Evolutionary conservation across 805 yeast species (phyloP).

Genomic region (Metschnikowia santaceciliae): DNA sequence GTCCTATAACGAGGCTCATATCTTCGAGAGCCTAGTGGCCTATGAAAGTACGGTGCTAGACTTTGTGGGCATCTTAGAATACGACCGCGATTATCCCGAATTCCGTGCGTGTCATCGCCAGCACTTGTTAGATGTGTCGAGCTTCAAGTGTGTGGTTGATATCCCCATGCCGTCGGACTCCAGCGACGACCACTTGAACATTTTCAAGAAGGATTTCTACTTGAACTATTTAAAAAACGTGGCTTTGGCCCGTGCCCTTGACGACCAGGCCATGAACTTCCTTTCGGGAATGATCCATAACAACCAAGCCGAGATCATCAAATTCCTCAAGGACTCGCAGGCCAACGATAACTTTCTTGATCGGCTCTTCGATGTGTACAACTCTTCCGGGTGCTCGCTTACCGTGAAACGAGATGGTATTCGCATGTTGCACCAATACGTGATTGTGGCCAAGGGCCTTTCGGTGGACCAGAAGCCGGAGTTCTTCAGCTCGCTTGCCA

Average conservation of each 20-base stretch:
- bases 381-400: slow-evolving; percentile 15
- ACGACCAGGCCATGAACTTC: slow-evolving; percentile 70
- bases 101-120: slow-evolving; percentile 77
- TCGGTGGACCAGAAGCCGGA: slow-evolving; percentile 58
- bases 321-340: slow-evolving; percentile 48
- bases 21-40: slow-evolving; percentile 32
- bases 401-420: slow-evolving; percentile 60
- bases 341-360: slow-evolving; percentile 44
- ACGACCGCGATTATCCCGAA: slow-evolving; percentile 82
- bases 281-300: slow-evolving; percentile 63
- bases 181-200: slow-evolving; percentile 37
- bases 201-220: slow-evolving; percentile 72
- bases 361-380: slow-evolving; percentile 57
- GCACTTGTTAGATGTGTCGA: slow-evolving; percentile 51
- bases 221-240: slow-evolving; percentile 83
- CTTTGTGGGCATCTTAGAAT: slow-evolving; percentile 75
- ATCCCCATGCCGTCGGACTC: slow-evolving; percentile 45
- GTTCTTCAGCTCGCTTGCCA: slow-evolving; percentile 61
- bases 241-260: slow-evolving; percentile 74
- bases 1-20: slow-evolving; percentile 58
- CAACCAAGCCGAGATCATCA: slow-evolving; percentile 66
- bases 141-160: slow-evolving; percentile 62
- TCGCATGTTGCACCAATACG: slow-evolving; percentile 73
- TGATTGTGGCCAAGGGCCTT: slow-evolving; percentile 64
- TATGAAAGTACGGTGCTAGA: slow-evolving; percentile 40